A percentile compares a stretch with the other conserved stretches of the same genome.
These are phyloP conservation scores for Penicillium herquei DNA, from an alignment of 495 filamentous ascomycete species.

Conservation along the genomic window DNA sequence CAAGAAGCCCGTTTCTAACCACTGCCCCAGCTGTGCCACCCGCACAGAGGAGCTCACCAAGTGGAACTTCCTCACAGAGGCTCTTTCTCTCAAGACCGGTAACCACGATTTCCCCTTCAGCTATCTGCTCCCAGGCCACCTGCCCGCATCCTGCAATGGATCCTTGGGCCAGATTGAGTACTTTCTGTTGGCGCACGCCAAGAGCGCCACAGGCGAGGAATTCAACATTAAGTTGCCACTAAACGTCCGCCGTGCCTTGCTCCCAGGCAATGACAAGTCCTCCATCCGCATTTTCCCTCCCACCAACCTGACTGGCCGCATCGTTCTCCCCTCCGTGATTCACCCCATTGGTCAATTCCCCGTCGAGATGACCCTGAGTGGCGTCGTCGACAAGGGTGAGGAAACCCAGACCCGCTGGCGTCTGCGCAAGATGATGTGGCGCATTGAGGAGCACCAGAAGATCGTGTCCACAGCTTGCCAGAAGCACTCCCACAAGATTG, in stretches of 20 bases:
- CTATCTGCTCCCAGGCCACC: conserved; percentile 79
- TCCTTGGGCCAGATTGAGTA: conserved; percentile 74
- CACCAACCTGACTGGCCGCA: conserved; percentile 82
- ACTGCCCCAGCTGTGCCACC: conserved; percentile 74
- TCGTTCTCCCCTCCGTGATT: conserved; percentile 76
- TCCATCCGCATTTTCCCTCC: conserved; percentile 94
- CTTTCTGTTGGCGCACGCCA: conserved; percentile 69
- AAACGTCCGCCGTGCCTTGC: conserved; percentile 71
- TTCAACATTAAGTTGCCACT: conserved; percentile 64
- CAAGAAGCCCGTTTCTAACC: conserved; percentile 72
- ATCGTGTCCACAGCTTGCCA: conserved; percentile 78
- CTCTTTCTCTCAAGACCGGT: conserved; percentile 60
- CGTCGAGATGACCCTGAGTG: conserved; percentile 74
- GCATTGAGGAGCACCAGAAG: conserved; percentile 81
- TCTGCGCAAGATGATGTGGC: conserved; percentile 87
- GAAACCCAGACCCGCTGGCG: conserved; percentile 75
- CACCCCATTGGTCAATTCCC: conserved; percentile 85
- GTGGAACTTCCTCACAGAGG: conserved; percentile 75
- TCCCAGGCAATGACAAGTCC: conserved; percentile 68
- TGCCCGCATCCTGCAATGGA: conserved; percentile 79
- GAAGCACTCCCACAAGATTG: conserved; percentile 71
- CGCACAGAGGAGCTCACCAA: conserved; percentile 68
- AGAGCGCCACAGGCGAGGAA: conserved; percentile 56
- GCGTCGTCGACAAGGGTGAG: conserved; percentile 64
- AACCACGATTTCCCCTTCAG: conserved; percentile 88